A percentile compares a stretch with the other conserved stretches of the same genome.
phyloP scores from a whole-genome alignment of 257 asterid genomes.

The Solanum chmielewskii region DNA sequence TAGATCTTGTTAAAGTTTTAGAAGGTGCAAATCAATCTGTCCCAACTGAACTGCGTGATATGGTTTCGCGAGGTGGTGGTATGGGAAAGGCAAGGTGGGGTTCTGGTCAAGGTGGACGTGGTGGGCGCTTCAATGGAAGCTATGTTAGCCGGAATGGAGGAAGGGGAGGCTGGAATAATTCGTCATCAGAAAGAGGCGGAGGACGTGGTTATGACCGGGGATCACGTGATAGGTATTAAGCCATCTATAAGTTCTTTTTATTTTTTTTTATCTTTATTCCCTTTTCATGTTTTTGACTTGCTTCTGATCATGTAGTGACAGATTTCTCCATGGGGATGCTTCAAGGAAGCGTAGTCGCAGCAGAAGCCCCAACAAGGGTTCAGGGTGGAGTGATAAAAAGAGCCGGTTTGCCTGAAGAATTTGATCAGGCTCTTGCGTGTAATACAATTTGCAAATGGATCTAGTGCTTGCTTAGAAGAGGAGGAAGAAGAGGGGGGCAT shows the following conservation, averaged over 20 bases:
- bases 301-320: slow-evolving; percentile 11
- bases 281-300: neutral
- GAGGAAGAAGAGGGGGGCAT: slow-evolving; percentile 12
- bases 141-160: slow-evolving; percentile 46
- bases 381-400: slow-evolving; percentile 42
- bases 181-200: slow-evolving; percentile 22
- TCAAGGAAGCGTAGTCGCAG: slow-evolving; percentile 31
- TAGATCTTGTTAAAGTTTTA: slow-evolving; percentile 54
- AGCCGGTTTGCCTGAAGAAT: slow-evolving; percentile 53
- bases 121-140: slow-evolving; percentile 15
- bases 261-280: neutral
- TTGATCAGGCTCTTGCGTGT: slow-evolving; percentile 9
- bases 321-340: slow-evolving; percentile 22
- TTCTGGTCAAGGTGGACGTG: slow-evolving; percentile 45
- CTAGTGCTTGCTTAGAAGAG: slow-evolving; percentile 25
- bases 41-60: slow-evolving; percentile 43
- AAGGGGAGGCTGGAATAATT: slow-evolving; percentile 20
- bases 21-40: slow-evolving; percentile 69
- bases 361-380: slow-evolving; percentile 41
- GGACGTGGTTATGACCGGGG: slow-evolving; percentile 34
- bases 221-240: slow-evolving; percentile 36
- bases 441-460: neutral
- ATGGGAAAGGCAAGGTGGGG: slow-evolving; percentile 77
- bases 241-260: neutral
- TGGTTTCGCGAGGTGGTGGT: slow-evolving; percentile 64